Base-by-base conservation (phyloP, 73 alveolate species). In the Diophrys sp. region DNA sequence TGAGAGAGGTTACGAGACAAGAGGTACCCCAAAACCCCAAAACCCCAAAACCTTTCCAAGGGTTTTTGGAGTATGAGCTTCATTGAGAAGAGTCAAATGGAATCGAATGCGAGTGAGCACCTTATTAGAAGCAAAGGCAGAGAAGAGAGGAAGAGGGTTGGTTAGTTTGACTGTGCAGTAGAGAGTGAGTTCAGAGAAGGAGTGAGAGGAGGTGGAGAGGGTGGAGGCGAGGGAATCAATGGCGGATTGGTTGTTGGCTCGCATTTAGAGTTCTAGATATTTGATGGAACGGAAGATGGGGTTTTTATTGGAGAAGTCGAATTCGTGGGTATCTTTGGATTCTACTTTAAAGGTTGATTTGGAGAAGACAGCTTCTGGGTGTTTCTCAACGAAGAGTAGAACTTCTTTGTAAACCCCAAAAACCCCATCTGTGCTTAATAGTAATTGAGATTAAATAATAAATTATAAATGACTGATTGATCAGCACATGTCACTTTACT, bases 141-240 rank as follows among this genome's bases (percentile, higher is more conserved):
- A 2, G 24, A 68, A 68, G 56, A 68, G 5, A 2, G 44, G 18
- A 23, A 2, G 23, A n/a, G 55, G 56, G 55, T 68, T 55, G 2
- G 34, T 68, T 23, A 68, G 25, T 55, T 28, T 68, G 56, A 68
- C 54, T 25, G 31, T 68, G 24, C 56, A 31, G 24, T 68, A 68
- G 56, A 68, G 23, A 28, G 75, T 68, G 18, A 68, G 55, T 25
- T 31, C 26, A 31, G 75, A 25, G 54, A 68, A 68, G 55, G 75
- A 11, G 24, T 68, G 44, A 26, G 25, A n/a, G 29, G 23, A 25
- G 29, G 23, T 29, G 23, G 44, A n/a, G 5, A 68, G 25, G 26
- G 18, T 26, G 18, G 1, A 2, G 1, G 30, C 25, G 54, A 68
- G 31, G 5, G 25, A 2, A 2, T 68, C 55, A 26, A 68, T n/a